A percentile compares a stretch with the other conserved stretches of the same genome.
These are phyloP conservation scores for Exophiala sideris DNA, from an alignment of 2,329 filamentous ascomycete species.

Conservation along the genomic window DNA sequence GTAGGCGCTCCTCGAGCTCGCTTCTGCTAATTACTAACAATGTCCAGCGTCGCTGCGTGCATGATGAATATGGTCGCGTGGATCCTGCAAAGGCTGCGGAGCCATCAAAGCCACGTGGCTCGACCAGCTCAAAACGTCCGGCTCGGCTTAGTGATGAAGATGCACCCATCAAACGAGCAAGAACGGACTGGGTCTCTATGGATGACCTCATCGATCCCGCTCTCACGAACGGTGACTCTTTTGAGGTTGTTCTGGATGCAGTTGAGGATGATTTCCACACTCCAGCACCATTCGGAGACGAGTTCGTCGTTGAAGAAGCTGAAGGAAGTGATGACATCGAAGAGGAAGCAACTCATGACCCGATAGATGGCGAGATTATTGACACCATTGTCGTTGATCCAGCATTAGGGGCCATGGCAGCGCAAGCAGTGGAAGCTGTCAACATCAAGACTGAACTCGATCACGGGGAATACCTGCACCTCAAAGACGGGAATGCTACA, in stretches of 20 bases:
- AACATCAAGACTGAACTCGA: constrained; percentile 8
- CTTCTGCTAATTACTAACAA: constrained; percentile 25
- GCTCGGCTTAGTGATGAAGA: constrained; percentile 41
- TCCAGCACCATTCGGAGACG: constrained; percentile 28
- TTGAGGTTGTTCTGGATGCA: constrained; percentile 6
- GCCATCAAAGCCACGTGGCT: constrained; percentile 57
- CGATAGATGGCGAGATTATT: not conserved
- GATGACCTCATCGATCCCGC: constrained; percentile 27
- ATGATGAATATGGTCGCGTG: constrained; percentile 62
- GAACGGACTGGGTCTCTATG: constrained; percentile 8
- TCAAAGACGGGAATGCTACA: not conserved
- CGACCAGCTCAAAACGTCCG: constrained; percentile 54
- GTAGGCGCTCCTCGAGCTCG: constrained; percentile 40
- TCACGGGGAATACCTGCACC: not conserved
- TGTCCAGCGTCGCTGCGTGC: constrained; percentile 61
- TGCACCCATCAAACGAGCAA: constrained; percentile 37
- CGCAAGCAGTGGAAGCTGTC: not conserved
- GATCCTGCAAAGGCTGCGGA: constrained; percentile 63
- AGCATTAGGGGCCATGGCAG: constrained; percentile 8
- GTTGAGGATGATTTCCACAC: constrained; percentile 17
- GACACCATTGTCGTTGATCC: constrained; percentile 13
- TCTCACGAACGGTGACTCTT: constrained; percentile 13
- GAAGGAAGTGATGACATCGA: not conserved
- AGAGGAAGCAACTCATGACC: not conserved
- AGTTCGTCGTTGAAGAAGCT: constrained; percentile 14